Conservation (phyloP, 225 moss, liverwort and hornwort species). For the Neckera pumila region DNA sequence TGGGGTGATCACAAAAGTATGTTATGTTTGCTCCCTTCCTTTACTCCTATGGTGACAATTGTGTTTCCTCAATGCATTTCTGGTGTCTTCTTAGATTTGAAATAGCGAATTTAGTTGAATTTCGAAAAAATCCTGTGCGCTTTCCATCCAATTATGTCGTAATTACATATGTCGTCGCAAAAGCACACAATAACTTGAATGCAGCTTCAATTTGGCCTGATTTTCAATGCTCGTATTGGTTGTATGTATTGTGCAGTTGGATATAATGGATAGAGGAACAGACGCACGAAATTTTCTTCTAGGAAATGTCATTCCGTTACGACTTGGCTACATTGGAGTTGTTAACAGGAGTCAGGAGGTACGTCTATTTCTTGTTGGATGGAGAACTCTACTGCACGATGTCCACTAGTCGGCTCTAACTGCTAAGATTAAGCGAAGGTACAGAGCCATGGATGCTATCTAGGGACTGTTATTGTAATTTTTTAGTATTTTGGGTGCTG, state of each 20-base stretch:
- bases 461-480: not conserved
- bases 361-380: slow-evolving; percentile 1
- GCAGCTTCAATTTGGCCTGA: not conserved
- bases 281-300: slow-evolving; percentile 94
- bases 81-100: not conserved
- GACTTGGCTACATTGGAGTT: slow-evolving; percentile 94
- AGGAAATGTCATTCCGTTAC: slow-evolving; percentile 90
- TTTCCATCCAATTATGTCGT: not conserved
- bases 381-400: not conserved
- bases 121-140: not conserved
- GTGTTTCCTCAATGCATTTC: not conserved
- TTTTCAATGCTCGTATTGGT: not conserved
- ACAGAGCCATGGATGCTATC: not conserved
- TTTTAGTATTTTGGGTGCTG: not conserved
- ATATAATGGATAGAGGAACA: slow-evolving; percentile 99
- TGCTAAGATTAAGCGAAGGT: not conserved
- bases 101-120: not conserved
- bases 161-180: not conserved
- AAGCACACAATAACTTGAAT: not conserved
- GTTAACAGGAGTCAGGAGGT: slow-evolving; percentile 99
- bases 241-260: slow-evolving; percentile 44
- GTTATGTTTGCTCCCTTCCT: not conserved
- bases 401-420: not conserved
- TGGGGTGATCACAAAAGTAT: slow-evolving; percentile 94
- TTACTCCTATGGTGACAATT: not conserved